Base-by-base conservation (phyloP, 106 monocot species). In the Gastrodia elata region DNA sequence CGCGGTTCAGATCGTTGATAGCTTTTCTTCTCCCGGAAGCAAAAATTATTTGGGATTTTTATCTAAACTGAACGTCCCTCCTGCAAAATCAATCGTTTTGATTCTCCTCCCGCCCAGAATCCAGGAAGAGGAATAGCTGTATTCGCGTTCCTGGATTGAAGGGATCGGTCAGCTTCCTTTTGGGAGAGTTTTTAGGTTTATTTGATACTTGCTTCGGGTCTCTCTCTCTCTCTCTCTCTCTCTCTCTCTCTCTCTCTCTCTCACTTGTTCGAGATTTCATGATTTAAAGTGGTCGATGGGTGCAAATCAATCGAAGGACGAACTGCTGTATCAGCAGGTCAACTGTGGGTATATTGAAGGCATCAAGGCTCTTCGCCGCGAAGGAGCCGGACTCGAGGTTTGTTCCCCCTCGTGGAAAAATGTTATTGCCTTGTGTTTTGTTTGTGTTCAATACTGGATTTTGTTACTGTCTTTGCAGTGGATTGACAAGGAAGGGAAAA, bases 371-470 rank as follows among this genome's bases (percentile, higher is more conserved):
- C 90, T 99, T 33, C 83, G 67, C 71, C 70, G 67, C 59, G 79
- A 93, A 14, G 98, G 93, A 33, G 98, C 93, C 0, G 83, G 83
- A 3, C 88, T 99, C 24, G 98, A 93, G 82, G 97, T 93, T 68
- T 52, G 56, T 27, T 24, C 5, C 43, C 43, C 13, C 30, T 41
- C 25, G n/a, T 1, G 2, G 1, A 33, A 36, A 70, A 42, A 25
- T 52, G 70, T 39, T 33, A 34, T 27, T 41, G 11, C 39, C 41
- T 22, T 33, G 32, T 24, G 33, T 25, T 16, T 68, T 9, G 1
- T 46, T n/a, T 25, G 41, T 14, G 52, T 20, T 25, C 32, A 33
- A 64, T 32, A 33, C 3, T 75, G 59, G 13, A 41, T 11, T 72
- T 37, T 18, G 14, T 74, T 49, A n/a, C 36, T 0, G 6, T 38